Evolutionary conservation across 176 grass and related monocot genomes (phyloP).

Genomic region (Areca catechu): DNA sequence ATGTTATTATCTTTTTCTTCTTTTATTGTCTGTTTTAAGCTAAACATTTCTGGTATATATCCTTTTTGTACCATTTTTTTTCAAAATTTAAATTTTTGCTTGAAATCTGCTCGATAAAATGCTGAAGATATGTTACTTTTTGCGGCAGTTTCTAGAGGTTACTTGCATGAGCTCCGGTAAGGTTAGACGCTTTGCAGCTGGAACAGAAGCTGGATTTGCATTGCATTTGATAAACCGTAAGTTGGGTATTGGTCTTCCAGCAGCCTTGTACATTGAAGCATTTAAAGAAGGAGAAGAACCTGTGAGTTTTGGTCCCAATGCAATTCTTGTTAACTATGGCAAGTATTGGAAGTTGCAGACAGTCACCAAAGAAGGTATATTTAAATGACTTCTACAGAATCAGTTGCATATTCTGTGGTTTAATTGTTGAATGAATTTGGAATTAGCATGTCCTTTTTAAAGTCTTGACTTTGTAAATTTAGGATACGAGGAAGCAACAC

Average conservation of each 20-base stretch:
- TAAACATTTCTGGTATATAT: too few species aligned
- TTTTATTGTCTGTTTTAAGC: too few species aligned
- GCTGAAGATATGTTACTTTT: background rate
- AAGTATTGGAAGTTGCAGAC: constrained; percentile 73
- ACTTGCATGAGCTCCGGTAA: constrained; percentile 59
- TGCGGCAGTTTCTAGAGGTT: constrained; percentile 70
- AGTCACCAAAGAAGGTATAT: constrained; percentile 34
- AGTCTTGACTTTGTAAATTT: background rate
- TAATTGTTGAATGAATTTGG: background rate
- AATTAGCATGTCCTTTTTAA: background rate
- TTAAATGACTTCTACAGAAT: constrained; percentile 2
- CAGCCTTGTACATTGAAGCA: constrained; percentile 69
- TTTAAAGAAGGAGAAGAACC: constrained; percentile 74
- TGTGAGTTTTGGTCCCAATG: constrained; percentile 61
- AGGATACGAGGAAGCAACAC: background rate
- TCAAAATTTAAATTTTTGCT: too few species aligned
- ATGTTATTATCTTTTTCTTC: too few species aligned
- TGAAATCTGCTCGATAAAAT: too few species aligned
- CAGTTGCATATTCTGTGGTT: constrained; percentile 1
- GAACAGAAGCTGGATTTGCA: constrained; percentile 56
- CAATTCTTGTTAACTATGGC: constrained; percentile 66
- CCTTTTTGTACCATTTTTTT: too few species aligned
- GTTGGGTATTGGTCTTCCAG: constrained; percentile 27
- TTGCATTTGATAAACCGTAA: constrained; percentile 63
- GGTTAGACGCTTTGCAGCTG: constrained; percentile 65